Percentiles rank a stretch among this genome's conserved stretches.
Evolutionary conservation across 164 flowering plant genomes (phyloP).

Genomic region (Stephania yunnanensis): DNA sequence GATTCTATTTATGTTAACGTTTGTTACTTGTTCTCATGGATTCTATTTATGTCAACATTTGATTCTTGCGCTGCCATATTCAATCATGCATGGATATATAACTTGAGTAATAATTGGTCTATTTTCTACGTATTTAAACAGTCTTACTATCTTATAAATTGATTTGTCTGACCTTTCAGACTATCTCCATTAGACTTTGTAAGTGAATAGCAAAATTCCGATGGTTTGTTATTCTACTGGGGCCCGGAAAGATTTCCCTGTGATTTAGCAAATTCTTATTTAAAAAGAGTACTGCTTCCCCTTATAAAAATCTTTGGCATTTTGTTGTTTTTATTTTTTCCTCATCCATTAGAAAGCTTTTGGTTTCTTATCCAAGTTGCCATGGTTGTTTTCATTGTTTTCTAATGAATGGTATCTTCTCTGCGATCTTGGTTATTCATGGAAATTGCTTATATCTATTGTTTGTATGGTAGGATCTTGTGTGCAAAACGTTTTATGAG

Average conservation of each 20-base stretch:
- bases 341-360: neutral
- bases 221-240: neutral
- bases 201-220: neutral
- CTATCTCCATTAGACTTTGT: neutral
- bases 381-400: neutral
- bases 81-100: neutral
- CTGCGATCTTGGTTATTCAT: neutral
- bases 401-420: neutral
- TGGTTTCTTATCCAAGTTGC: neutral
- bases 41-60: neutral
- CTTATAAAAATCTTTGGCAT: neutral
- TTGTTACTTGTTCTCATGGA: neutral
- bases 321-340: neutral
- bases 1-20: neutral
- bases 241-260: neutral
- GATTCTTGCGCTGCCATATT: neutral
- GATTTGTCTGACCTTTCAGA: neutral
- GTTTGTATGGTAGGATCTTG: constrained; percentile 66
- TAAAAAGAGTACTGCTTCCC: neutral
- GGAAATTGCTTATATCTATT: neutral
- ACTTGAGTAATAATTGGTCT: neutral
- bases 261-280: neutral
- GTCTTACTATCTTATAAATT: neutral
- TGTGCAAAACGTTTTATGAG: constrained; percentile 96
- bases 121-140: neutral